phyloP scores from a whole-genome alignment of 805 yeast genomes.

The Helenozyma baotianmanensis region DNA sequence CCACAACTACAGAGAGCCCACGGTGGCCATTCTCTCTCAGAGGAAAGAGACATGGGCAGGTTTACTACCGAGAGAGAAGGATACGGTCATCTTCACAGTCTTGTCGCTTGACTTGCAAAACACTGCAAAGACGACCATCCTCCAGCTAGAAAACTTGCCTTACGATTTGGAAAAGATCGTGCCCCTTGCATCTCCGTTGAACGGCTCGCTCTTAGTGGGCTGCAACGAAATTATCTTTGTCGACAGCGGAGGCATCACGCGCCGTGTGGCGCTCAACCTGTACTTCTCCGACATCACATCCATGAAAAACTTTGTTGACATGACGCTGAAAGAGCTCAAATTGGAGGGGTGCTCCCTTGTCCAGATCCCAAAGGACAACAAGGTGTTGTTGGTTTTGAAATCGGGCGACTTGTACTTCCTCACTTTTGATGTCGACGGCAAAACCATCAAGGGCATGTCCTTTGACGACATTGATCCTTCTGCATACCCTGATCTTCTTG shows the following conservation, averaged over 20 bases:
- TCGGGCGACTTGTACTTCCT: conserved; percentile 33
- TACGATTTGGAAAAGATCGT: conserved; percentile 64
- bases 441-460: conserved; percentile 31
- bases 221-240: conserved; percentile 73
- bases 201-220: conserved; percentile 69
- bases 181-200: conserved; percentile 60
- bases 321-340: conserved; percentile 45
- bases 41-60: conserved; percentile 74
- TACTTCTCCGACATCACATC: conserved; percentile 41
- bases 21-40: conserved; percentile 64
- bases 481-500: conserved; percentile 26
- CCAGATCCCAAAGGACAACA: conserved; percentile 33
- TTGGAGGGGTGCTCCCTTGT: conserved; percentile 48
- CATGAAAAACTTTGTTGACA: conserved; percentile 40
- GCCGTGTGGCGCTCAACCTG: conserved; percentile 59
- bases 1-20: conserved; percentile 75
- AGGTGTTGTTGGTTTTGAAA: conserved; percentile 27
- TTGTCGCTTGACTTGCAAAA: conserved; percentile 61
- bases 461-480: conserved; percentile 28
- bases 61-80: conserved; percentile 53
- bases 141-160: conserved; percentile 62
- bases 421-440: conserved; percentile 39
- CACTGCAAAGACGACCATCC: conserved; percentile 60
- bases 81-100: conserved; percentile 57
- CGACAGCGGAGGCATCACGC: conserved; percentile 68